Conservation (phyloP, 2,329 filamentous ascomycete genomes). For the Monosporascus sp. region DNA sequence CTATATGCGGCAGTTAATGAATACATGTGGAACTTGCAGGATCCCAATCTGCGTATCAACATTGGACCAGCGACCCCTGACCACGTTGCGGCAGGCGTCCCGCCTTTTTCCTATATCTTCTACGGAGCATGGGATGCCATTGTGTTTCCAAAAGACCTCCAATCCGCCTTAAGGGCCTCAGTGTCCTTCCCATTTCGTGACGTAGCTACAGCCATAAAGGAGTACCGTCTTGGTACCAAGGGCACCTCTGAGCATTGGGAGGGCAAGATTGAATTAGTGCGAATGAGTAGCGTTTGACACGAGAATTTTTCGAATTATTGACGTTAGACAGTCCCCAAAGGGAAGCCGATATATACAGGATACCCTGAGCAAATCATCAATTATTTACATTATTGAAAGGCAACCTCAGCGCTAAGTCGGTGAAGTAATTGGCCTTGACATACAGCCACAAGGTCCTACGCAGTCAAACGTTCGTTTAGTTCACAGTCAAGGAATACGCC, state of each 20-base stretch:
- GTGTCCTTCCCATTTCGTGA: slow-evolving; percentile 14
- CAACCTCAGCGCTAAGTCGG: too few relatives aligned
- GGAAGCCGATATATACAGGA: not conserved
- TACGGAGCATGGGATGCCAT: slow-evolving; percentile 48
- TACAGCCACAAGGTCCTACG: too few relatives aligned
- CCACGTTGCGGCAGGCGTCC: slow-evolving; percentile 46
- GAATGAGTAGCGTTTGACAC: slow-evolving; percentile 7
- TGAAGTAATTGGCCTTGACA: too few relatives aligned
- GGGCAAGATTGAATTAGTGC: slow-evolving; percentile 23
- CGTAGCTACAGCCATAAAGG: slow-evolving; percentile 23
- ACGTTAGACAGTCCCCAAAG: slow-evolving; percentile 5
- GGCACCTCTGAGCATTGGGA: slow-evolving; percentile 24
- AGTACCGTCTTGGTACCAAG: slow-evolving; percentile 20
- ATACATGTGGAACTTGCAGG: slow-evolving; percentile 41
- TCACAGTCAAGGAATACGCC: not conserved
- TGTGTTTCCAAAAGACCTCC: slow-evolving; percentile 28
- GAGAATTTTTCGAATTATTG: slow-evolving; percentile 19
- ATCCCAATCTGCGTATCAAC: slow-evolving; percentile 27
- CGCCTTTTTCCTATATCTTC: slow-evolving; percentile 39
- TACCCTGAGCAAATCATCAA: not conserved
- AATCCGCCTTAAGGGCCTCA: slow-evolving; percentile 7
- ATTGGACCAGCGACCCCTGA: slow-evolving; percentile 42
- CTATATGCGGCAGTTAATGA: slow-evolving; percentile 35
- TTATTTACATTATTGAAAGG: slow-evolving; percentile 1
- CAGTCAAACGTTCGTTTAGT: not conserved